These are phyloP conservation scores for Fomitopsis pulvina DNA, from an alignment of 768 basidiomycete species.

Conservation along the genomic window DNA sequence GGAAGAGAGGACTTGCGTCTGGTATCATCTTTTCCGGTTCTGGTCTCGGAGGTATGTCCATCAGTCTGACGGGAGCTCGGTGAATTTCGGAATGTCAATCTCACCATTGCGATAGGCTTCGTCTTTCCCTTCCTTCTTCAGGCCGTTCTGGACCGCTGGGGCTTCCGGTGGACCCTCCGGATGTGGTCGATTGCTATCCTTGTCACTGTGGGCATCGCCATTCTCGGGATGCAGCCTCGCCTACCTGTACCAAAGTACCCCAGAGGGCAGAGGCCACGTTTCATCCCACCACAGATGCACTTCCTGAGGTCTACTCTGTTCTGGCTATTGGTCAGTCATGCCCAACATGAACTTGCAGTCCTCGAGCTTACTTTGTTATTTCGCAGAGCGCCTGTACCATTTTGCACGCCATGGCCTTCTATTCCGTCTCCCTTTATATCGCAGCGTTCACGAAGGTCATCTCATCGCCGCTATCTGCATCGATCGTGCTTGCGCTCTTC, in stretches of 20 bases:
- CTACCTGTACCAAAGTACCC: slow-evolving; percentile 15
- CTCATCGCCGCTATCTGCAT: slow-evolving; percentile 15
- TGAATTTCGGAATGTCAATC: too few relatives aligned
- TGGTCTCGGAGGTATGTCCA: slow-evolving; percentile 14
- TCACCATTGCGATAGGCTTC: slow-evolving; percentile 8
- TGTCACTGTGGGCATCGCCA: slow-evolving; percentile 11
- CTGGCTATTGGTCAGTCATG: slow-evolving; percentile 17
- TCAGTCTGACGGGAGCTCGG: too few relatives aligned
- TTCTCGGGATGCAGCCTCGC: slow-evolving; percentile 16
- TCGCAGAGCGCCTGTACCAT: slow-evolving; percentile 11
- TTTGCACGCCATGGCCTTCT: slow-evolving; percentile 20
- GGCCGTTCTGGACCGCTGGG: slow-evolving; percentile 10
- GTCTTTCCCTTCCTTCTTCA: slow-evolving; percentile 16
- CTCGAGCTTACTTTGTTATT: background rate
- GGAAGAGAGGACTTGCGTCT: slow-evolving; percentile 15
- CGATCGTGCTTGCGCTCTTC: slow-evolving; percentile 18
- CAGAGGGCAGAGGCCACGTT: slow-evolving; percentile 12
- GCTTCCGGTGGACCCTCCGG: slow-evolving; percentile 18
- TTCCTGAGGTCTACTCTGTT: slow-evolving; percentile 16
- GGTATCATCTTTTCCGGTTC: slow-evolving; percentile 20
- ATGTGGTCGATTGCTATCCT: slow-evolving; percentile 13
- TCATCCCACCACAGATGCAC: slow-evolving; percentile 15
- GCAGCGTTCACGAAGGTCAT: slow-evolving; percentile 15
- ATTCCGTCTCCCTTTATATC: slow-evolving; percentile 21
- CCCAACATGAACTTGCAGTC: background rate